Evolutionary conservation across 192 early-diverging fungal genomes (phyloP).

Genomic region (Coemansia sp.): DNA sequence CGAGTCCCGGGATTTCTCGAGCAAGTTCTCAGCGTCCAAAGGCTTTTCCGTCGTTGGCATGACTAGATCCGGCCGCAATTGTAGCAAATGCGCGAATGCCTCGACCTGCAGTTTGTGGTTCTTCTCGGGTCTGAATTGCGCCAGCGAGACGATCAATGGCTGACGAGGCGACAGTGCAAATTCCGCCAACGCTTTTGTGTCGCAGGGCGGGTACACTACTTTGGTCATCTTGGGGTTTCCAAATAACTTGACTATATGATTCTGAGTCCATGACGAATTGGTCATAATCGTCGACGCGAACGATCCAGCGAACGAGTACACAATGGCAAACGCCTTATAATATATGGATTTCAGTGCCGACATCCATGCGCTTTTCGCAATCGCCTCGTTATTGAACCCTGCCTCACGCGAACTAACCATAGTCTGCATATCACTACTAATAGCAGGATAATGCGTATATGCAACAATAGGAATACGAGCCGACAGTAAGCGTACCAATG

Average conservation of each 20-base stretch:
- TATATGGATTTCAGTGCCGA: slow-evolving; percentile 59
- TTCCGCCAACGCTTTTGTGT: slow-evolving; percentile 66
- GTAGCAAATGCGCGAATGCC: slow-evolving; percentile 68
- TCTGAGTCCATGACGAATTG: slow-evolving; percentile 97
- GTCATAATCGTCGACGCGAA: slow-evolving; percentile 85
- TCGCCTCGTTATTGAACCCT: slow-evolving; percentile 68
- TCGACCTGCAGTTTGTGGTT: slow-evolving; percentile 83
- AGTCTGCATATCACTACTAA: slow-evolving; percentile 89
- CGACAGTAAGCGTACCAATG: slow-evolving; percentile 67
- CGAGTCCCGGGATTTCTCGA: not conserved
- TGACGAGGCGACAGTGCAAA: slow-evolving; percentile 62
- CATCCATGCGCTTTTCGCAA: slow-evolving; percentile 60
- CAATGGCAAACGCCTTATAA: slow-evolving; percentile 74
- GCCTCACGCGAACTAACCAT: slow-evolving; percentile 66
- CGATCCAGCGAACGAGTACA: slow-evolving; percentile 80
- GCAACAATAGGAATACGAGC: slow-evolving; percentile 66
- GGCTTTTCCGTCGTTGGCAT: slow-evolving; percentile 22
- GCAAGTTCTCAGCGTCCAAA: not conserved
- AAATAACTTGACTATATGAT: slow-evolving; percentile 90
- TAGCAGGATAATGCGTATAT: slow-evolving; percentile 96
- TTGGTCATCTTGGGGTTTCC: slow-evolving; percentile 58
- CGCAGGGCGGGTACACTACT: slow-evolving; percentile 94
- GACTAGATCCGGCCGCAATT: slow-evolving; percentile 60
- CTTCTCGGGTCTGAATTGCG: slow-evolving; percentile 98
- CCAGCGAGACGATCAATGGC: slow-evolving; percentile 78